These are phyloP conservation scores for Paramecium primaurelia DNA, from an alignment of 73 alveolate species.

Conservation along the genomic window DNA sequence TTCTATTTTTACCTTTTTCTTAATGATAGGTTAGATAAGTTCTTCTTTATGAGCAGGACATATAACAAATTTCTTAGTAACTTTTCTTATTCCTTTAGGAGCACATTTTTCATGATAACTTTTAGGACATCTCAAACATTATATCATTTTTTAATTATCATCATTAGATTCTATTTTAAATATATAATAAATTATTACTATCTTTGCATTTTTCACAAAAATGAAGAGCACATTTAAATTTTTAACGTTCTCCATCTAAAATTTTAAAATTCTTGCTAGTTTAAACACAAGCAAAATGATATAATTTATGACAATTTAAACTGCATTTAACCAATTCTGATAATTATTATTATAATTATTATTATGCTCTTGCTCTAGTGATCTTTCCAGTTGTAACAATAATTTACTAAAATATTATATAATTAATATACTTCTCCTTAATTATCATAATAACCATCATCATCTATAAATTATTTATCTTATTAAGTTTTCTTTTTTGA, in stretches of 20 bases:
- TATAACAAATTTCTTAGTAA: neutral
- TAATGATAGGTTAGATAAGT: neutral
- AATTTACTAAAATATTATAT: neutral
- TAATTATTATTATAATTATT: neutral
- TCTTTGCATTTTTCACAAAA: constrained; percentile 55
- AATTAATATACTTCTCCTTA: neutral
- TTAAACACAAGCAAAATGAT: constrained; percentile 52
- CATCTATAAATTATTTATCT: neutral
- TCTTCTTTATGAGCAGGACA: constrained; percentile 45
- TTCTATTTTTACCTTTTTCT: constrained; percentile 5
- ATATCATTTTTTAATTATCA: constrained; percentile 17
- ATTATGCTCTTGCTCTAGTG: constrained; percentile 14
- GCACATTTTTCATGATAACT: constrained; percentile 53
- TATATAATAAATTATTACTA: neutral
- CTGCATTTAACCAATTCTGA: constrained; percentile 48
- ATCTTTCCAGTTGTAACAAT: neutral
- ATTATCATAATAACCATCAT: constrained; percentile 6
- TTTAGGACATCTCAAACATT: constrained; percentile 57
- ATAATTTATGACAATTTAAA: constrained; percentile 41
- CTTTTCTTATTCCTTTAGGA: neutral
- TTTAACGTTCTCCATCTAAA: constrained; percentile 28
- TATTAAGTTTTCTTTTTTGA: neutral
- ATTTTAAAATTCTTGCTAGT: constrained; percentile 42
- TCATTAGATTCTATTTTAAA: neutral
- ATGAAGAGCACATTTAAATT: constrained; percentile 60